These are phyloP conservation scores for Coemansia sp. DNA, from an alignment of 192 early-diverging fungal genomes.

Conservation along the genomic window DNA sequence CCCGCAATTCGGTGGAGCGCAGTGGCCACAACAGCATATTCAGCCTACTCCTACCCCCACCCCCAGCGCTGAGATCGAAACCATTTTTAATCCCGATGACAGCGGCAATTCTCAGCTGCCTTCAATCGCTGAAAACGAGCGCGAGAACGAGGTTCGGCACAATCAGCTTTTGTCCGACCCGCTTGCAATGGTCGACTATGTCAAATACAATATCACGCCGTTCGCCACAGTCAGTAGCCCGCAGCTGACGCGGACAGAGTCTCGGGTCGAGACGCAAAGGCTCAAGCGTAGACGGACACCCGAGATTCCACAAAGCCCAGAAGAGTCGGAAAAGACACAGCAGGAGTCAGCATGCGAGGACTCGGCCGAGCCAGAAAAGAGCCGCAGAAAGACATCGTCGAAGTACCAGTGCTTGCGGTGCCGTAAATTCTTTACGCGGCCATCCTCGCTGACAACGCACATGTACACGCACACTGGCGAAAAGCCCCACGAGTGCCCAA, in stretches of 20 bases:
- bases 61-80: not conserved
- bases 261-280: not conserved
- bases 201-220: not conserved
- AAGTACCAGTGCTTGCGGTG: slow-evolving; percentile 63
- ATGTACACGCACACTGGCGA: slow-evolving; percentile 77
- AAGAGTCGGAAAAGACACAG: not conserved
- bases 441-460: slow-evolving; percentile 68
- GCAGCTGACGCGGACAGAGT: not conserved
- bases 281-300: not conserved
- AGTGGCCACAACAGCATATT: not conserved
- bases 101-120: not conserved
- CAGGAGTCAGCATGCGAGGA: not conserved
- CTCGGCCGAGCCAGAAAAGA: too few species aligned
- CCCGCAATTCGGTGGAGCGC: not conserved
- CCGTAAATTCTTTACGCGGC: slow-evolving; percentile 66
- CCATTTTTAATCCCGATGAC: not conserved
- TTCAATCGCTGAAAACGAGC: not conserved
- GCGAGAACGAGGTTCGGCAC: not conserved
- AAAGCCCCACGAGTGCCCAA: slow-evolving; percentile 65
- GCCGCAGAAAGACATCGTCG: not conserved
- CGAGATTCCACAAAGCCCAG: not conserved
- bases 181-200: not conserved
- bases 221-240: not conserved
- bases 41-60: not conserved
- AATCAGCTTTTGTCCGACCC: not conserved